Conservation (phyloP, 75 land plant genomes). For the Adiantum capillusveneris region DNA sequence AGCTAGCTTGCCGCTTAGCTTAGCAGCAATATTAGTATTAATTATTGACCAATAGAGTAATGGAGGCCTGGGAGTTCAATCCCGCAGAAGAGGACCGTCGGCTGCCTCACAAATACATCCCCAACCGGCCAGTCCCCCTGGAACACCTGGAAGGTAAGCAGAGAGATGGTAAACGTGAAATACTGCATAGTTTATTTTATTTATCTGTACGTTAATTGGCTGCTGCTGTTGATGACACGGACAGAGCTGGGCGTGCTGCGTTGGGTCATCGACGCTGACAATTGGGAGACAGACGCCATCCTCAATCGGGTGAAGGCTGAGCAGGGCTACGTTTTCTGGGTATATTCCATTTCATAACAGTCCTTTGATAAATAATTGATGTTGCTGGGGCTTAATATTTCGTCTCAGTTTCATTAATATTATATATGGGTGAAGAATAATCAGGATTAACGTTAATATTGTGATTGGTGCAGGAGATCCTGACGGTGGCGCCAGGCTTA, state of each 20-base stretch:
- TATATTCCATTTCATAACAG: not conserved
- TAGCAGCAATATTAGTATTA: no score
- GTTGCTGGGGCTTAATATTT: not conserved
- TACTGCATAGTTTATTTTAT: not conserved
- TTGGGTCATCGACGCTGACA: constrained; percentile 11
- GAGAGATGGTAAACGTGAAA: not conserved
- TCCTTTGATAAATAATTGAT: not conserved
- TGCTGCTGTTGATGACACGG: not conserved
- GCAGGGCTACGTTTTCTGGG: constrained; percentile 20
- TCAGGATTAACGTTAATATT: no score
- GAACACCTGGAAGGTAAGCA: not conserved
- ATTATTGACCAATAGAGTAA: no score
- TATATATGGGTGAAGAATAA: not conserved
- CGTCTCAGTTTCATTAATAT: not conserved
- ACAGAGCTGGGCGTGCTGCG: constrained; percentile 22
- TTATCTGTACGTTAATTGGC: not conserved
- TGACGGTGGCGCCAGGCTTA: constrained; percentile 15
- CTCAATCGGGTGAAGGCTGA: constrained; percentile 12
- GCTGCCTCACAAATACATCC: not conserved
- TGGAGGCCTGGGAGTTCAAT: constrained; percentile 8
- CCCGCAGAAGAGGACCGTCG: constrained; percentile 1
- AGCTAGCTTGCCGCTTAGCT: no score
- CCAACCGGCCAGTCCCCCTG: not conserved
- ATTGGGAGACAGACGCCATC: constrained; percentile 13
- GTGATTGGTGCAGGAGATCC: constrained; percentile 26